These are phyloP conservation scores for Sugiyamaella sp. DNA, from an alignment of 1,139 yeast genomes.

Conservation along the genomic window DNA sequence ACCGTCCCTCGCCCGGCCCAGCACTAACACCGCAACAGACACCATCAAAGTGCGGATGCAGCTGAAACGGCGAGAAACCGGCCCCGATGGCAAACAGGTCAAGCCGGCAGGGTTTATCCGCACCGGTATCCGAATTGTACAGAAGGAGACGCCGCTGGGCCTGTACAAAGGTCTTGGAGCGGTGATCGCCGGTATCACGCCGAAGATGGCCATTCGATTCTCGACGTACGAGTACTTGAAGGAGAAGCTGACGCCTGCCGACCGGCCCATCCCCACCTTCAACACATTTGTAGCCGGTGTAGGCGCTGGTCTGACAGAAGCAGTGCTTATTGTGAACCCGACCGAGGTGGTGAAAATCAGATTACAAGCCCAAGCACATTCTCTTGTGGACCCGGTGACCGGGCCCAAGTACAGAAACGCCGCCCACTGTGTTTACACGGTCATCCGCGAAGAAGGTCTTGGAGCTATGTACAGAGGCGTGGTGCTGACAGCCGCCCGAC, in stretches of 20 bases:
- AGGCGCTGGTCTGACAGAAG: constrained; percentile 97
- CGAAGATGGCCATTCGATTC: constrained; percentile 97
- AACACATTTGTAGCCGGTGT: constrained; percentile 88
- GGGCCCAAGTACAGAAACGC: constrained; percentile 90
- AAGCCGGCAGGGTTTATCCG: constrained; percentile 71
- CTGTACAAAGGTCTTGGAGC: constrained; percentile 96
- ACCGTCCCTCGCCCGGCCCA: not conserved
- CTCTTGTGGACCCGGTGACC: constrained; percentile 79
- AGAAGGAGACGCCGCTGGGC: constrained; percentile 81
- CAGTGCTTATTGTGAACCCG: constrained; percentile 91
- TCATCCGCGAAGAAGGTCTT: constrained; percentile 89
- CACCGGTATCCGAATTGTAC: constrained; percentile 79
- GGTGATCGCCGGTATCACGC: constrained; percentile 95
- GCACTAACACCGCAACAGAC: constrained; percentile 31
- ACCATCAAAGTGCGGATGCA: constrained; percentile 98
- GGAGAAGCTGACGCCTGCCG: constrained; percentile 59
- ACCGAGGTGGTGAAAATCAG: constrained; percentile 97
- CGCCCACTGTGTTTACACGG: constrained; percentile 83
- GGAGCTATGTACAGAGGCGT: constrained; percentile 92
- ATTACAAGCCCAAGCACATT: constrained; percentile 93
- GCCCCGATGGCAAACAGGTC: constrained; percentile 35
- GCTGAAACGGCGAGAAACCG: constrained; percentile 51
- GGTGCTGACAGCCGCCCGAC: constrained; percentile 93
- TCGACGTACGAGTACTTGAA: constrained; percentile 91
- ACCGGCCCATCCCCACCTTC: constrained; percentile 64